A percentile compares a stretch with the other conserved stretches of the same genome.
Conservation (phyloP, 1,284 basidiomycete genomes). For the Leccinum pachyderme region DNA sequence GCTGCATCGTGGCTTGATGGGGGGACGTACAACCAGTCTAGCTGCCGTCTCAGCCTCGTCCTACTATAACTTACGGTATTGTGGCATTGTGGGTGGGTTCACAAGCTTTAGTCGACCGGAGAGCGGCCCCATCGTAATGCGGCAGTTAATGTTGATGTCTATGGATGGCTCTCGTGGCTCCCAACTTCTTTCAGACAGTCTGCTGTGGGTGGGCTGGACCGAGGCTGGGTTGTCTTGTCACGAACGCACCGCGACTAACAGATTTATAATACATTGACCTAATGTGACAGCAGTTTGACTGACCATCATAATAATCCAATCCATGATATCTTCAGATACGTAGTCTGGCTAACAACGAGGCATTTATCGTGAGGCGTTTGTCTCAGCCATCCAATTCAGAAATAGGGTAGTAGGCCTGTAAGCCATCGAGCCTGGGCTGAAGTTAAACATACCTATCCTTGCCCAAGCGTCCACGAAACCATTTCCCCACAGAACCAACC, state of each 20-base stretch:
- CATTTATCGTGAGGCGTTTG: neutral
- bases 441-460: conserved; percentile 5
- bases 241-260: neutral
- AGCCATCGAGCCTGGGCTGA: neutral
- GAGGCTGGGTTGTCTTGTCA: conserved; percentile 63
- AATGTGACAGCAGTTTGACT: neutral
- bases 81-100: conserved; percentile 44
- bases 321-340: neutral
- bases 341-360: neutral
- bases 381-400: neutral
- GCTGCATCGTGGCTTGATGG: neutral
- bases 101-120: too few relatives aligned
- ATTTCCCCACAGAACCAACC: conserved; percentile 46
- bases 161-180: conserved; percentile 64
- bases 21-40: neutral
- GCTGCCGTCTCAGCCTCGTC: neutral
- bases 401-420: neutral
- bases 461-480: conserved; percentile 53
- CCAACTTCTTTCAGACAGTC: conserved; percentile 66
- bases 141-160: conserved; percentile 84
- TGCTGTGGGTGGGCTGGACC: conserved; percentile 70
- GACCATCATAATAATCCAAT: neutral
- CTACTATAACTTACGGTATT: neutral
- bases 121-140: conserved; percentile 72
- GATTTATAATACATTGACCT: neutral